Evolutionary conservation across 1,284 basidiomycete genomes (phyloP).

Genomic region (Sanghuangporus sanghuang): DNA sequence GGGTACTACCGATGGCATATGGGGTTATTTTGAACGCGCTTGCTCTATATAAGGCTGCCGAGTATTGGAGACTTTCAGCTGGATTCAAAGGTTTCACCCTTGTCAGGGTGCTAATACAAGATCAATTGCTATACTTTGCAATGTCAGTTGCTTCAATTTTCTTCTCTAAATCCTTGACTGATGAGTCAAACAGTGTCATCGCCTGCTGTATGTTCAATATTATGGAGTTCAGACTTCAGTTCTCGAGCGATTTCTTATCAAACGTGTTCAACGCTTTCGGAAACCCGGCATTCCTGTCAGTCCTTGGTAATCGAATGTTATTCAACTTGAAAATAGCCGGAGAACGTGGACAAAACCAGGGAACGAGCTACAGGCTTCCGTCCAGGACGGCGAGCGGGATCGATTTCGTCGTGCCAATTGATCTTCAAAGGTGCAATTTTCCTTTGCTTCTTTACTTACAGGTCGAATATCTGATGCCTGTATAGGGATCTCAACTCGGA

Average conservation of each 20-base stretch:
- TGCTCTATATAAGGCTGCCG: neutral
- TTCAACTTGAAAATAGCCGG: neutral
- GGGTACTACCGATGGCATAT: neutral
- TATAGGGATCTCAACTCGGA: too few relatives aligned
- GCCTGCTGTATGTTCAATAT: neutral
- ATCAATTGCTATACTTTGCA: neutral
- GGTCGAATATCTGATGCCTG: too few relatives aligned
- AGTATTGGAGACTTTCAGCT: neutral
- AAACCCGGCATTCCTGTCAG: neutral
- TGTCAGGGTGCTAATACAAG: neutral
- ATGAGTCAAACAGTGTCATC: neutral
- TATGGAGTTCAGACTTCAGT: neutral
- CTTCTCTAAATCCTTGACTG: neutral
- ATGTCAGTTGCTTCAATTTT: neutral
- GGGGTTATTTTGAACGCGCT: neutral
- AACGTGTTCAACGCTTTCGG: neutral
- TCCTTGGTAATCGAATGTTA: neutral
- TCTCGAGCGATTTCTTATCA: neutral
- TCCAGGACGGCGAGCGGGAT: neutral
- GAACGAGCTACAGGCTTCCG: neutral
- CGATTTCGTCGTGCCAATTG: neutral
- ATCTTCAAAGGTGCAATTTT: too few relatives aligned
- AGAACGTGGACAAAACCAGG: neutral
- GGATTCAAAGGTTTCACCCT: neutral
- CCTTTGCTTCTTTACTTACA: too few relatives aligned